A percentile compares a stretch with the other conserved stretches of the same genome.
Evolutionary conservation across 352 stramenopile species (phyloP).

Genomic region (Globisporangium sylvaticum): DNA sequence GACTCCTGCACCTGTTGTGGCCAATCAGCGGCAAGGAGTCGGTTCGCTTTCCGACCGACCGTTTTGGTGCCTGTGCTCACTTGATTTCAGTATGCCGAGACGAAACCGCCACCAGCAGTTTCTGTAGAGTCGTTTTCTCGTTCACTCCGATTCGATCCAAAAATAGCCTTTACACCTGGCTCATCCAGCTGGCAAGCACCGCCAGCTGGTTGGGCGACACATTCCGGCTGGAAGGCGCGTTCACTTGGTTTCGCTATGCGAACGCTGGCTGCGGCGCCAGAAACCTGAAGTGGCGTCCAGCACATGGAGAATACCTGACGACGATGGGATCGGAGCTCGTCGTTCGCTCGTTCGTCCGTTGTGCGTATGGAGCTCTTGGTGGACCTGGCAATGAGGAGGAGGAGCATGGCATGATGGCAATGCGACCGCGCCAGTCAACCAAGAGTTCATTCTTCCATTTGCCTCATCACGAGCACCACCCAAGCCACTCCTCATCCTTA

Average conservation of each 20-base stretch:
- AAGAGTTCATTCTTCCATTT: constrained; percentile 14
- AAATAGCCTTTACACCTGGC: constrained; percentile 12
- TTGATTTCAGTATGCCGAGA: background rate
- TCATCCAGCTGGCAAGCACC: background rate
- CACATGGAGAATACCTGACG: background rate
- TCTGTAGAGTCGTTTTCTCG: background rate
- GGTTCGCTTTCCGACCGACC: constrained; percentile 2
- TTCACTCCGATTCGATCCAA: background rate
- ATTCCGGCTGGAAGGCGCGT: background rate
- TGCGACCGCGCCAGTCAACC: background rate
- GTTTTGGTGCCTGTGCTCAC: background rate
- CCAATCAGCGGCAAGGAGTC: background rate
- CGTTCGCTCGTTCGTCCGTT: background rate
- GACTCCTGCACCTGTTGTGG: constrained; percentile 1
- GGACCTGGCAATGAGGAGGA: background rate
- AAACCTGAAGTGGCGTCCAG: constrained; percentile 9
- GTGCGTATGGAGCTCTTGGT: background rate
- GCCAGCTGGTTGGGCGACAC: constrained; percentile 4
- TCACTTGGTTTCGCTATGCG: constrained; percentile 7
- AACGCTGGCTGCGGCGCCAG: background rate
- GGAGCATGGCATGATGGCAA: background rate
- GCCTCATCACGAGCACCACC: constrained; percentile 1
- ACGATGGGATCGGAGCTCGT: background rate
- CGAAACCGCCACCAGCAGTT: background rate
- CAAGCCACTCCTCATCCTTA: background rate